Percentiles rank a stretch among this genome's conserved stretches.
These are phyloP conservation scores for Euphorbia tirucalli DNA, from an alignment of 345 rosid species.

Conservation along the genomic window DNA sequence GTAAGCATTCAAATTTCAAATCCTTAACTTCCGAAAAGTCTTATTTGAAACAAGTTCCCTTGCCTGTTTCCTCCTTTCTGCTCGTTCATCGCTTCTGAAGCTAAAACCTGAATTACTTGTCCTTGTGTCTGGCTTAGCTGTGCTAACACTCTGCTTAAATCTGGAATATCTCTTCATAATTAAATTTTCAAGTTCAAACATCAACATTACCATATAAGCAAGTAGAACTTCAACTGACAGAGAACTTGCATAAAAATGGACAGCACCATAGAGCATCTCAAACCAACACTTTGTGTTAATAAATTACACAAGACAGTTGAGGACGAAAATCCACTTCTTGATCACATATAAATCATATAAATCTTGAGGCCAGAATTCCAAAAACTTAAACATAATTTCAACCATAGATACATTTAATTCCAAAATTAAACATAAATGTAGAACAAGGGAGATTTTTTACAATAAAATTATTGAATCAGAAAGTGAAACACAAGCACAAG, in stretches of 20 bases:
- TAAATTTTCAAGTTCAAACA: background rate
- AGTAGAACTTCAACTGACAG: background rate
- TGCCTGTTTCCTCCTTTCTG: constrained; percentile 85
- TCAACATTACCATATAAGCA: background rate
- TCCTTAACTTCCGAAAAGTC: background rate
- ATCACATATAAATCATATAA: background rate
- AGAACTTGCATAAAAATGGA: constrained; percentile 4
- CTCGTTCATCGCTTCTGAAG: constrained; percentile 68
- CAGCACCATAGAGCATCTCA: background rate
- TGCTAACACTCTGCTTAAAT: constrained; percentile 34
- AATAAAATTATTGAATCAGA: background rate
- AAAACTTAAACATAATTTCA: constrained; percentile 41
- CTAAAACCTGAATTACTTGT: constrained; percentile 39
- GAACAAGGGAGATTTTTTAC: background rate
- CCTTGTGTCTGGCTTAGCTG: constrained; percentile 44
- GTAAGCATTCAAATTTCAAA: constrained; percentile 5
- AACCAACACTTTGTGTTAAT: too few species aligned
- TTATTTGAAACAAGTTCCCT: constrained; percentile 8
- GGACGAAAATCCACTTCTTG: background rate
- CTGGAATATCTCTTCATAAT: constrained; percentile 33
- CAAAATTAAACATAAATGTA: background rate
- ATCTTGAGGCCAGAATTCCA: background rate
- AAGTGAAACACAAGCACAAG: background rate
- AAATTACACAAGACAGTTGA: too few species aligned
- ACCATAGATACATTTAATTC: too few species aligned